phyloP scores from a whole-genome alignment of 345 rosid species.

The Corchorus olitorius region DNA sequence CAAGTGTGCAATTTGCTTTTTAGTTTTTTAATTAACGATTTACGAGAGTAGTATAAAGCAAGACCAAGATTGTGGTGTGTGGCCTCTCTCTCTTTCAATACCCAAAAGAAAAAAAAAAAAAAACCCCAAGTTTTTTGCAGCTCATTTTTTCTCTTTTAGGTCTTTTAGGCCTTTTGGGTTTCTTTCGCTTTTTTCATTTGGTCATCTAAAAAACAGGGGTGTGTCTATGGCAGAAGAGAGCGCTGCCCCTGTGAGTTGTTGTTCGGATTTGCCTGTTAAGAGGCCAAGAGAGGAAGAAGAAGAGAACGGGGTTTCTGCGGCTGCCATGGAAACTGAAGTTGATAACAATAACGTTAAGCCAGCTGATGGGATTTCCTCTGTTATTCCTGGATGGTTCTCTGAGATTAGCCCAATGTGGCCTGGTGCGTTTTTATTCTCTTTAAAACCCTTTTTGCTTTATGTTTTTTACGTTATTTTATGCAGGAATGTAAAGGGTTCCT shows the following conservation, averaged over 20 bases:
- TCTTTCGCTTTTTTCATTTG: background rate
- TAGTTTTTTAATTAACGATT: too few species aligned
- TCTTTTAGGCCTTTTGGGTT: background rate
- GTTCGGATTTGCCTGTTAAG: slow-evolving; percentile 47
- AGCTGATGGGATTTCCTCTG: slow-evolving; percentile 47
- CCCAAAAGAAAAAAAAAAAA: too few species aligned
- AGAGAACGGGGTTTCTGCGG: slow-evolving; percentile 39
- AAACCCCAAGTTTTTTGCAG: background rate
- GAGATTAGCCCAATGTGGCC: slow-evolving; percentile 94
- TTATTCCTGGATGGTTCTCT: slow-evolving; percentile 87
- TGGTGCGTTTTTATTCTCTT: slow-evolving; percentile 40
- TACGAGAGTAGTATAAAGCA: background rate
- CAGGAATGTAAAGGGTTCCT: background rate
- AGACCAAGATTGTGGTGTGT: slow-evolving; percentile 24
- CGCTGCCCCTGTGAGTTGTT: slow-evolving; percentile 14
- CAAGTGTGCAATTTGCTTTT: too few species aligned
- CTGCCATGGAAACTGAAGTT: slow-evolving; percentile 42
- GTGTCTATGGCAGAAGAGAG: slow-evolving; percentile 30
- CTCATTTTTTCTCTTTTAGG: background rate
- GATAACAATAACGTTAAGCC: slow-evolving; percentile 23
- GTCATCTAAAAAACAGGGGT: background rate
- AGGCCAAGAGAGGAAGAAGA: slow-evolving; percentile 63
- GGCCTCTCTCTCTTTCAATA: slow-evolving; percentile 6
- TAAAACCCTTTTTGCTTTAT: background rate
- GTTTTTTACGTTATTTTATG: background rate